Conservation (phyloP, 2,329 filamentous ascomycete genomes). For the Simplicillium aogashimaense region DNA sequence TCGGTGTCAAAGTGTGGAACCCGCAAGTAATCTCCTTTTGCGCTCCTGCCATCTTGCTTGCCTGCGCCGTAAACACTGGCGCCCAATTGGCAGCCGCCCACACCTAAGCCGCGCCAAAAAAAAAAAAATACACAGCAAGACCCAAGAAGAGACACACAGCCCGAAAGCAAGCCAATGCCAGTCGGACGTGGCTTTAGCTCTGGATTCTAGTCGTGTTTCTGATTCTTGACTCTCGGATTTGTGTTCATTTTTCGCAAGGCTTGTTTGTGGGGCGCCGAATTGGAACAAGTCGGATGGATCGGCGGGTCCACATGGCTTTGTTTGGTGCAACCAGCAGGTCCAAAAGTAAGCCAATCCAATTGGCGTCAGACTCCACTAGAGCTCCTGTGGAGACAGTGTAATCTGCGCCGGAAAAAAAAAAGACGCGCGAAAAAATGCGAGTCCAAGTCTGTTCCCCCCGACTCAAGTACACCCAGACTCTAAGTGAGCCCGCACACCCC, state of each 20-base stretch:
- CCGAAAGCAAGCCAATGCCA: background rate
- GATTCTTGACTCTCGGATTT: too few species aligned
- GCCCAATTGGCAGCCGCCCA: background rate
- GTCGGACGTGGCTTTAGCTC: too few species aligned
- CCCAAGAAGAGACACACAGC: background rate
- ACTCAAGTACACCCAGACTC: too few species aligned
- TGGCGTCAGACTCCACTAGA: conserved; percentile 11
- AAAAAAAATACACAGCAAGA: background rate
- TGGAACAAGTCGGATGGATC: conserved; percentile 14
- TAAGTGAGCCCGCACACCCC: background rate
- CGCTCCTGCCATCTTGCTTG: too few species aligned
- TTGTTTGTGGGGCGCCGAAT: background rate
- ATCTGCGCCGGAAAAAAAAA: conserved; percentile 18
- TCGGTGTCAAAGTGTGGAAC: too few species aligned
- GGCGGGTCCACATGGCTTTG: conserved; percentile 13
- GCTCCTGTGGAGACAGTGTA: conserved; percentile 21
- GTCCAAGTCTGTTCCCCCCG: too few species aligned
- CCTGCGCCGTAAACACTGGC: too few species aligned
- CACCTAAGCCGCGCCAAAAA: too few species aligned
- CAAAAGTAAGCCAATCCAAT: background rate
- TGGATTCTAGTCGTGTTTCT: too few species aligned
- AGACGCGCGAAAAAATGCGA: conserved; percentile 14
- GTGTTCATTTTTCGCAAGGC: background rate
- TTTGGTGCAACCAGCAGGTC: conserved; percentile 11
- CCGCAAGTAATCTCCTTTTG: too few species aligned